Conservation (phyloP, 2,329 filamentous ascomycete genomes). For the Polytolypa hystricis region DNA sequence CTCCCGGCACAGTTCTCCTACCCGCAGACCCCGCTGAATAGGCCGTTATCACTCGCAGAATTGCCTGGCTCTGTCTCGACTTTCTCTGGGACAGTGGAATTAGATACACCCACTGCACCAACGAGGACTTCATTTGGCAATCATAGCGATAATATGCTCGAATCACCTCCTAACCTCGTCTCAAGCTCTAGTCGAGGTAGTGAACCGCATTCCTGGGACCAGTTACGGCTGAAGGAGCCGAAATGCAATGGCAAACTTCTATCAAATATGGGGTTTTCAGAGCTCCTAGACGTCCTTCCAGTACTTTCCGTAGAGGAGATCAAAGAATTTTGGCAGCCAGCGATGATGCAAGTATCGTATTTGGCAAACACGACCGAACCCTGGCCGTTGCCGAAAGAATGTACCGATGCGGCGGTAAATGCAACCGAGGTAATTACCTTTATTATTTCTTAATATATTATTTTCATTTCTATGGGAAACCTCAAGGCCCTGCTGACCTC, state of each 20-base stretch:
- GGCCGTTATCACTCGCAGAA: constrained; percentile 7
- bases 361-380: too few relatives aligned
- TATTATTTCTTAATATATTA: not conserved
- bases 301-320: constrained; percentile 9
- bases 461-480: not conserved
- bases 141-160: not conserved
- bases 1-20: not conserved
- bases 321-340: constrained; percentile 9
- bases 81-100: constrained; percentile 4
- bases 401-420: not conserved
- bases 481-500: not conserved
- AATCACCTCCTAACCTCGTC: constrained; percentile 4
- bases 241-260: constrained; percentile 6
- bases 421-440: too few relatives aligned
- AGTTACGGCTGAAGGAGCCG: not conserved
- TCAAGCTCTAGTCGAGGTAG: not conserved
- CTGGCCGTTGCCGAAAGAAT: too few relatives aligned
- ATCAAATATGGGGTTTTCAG: constrained; percentile 8
- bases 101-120: constrained; percentile 6
- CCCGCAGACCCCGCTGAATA: constrained; percentile 2
- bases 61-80: constrained; percentile 6
- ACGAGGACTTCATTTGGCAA: constrained; percentile 6
- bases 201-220: not conserved
- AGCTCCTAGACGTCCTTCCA: constrained; percentile 9
- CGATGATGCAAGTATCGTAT: too few relatives aligned